Conservation (phyloP, 768 basidiomycete genomes). For the Kwoniella mangroviensis region DNA sequence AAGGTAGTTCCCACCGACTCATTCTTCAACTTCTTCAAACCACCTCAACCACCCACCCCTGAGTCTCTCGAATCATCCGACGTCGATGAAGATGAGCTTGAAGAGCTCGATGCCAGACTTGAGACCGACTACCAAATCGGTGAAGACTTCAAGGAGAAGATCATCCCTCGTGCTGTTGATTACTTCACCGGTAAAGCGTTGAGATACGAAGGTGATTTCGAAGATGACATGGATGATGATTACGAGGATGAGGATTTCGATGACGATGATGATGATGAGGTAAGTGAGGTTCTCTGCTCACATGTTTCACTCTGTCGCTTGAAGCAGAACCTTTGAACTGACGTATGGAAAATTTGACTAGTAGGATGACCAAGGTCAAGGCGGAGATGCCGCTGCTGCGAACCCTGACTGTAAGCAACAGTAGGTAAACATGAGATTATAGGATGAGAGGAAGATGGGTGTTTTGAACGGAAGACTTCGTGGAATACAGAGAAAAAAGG, state of each 20-base stretch:
- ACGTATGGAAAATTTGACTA: conserved; percentile 19
- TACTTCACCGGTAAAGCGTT: conserved; percentile 97
- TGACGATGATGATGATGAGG: conserved; percentile 60
- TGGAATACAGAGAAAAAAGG: background rate
- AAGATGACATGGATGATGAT: conserved; percentile 50
- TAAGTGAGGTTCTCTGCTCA: conserved; percentile 19
- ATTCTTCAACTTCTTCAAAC: conserved; percentile 98
- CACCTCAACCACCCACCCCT: conserved; percentile 73
- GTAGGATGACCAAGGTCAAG: conserved; percentile 30
- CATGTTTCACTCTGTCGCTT: background rate
- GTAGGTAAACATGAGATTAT: conserved; percentile 13
- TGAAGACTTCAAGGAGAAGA: conserved; percentile 97
- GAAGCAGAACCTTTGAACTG: conserved; percentile 8
- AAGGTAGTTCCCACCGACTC: conserved; percentile 90
- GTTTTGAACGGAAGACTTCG: background rate
- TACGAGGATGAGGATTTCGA: conserved; percentile 52
- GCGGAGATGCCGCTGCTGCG: conserved; percentile 19
- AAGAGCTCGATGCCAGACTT: conserved; percentile 88
- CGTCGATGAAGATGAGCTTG: conserved; percentile 76
- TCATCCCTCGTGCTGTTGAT: conserved; percentile 93
- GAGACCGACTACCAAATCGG: conserved; percentile 98
- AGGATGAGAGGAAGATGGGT: background rate
- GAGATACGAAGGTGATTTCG: conserved; percentile 66
- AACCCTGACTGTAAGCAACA: conserved; percentile 48
- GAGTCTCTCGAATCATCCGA: conserved; percentile 72